Evolutionary conservation across 441 rosid species (phyloP), one percentile per base, ranked within the genome.

Genomic region (Cnidoscolus chayamansa): DNA sequence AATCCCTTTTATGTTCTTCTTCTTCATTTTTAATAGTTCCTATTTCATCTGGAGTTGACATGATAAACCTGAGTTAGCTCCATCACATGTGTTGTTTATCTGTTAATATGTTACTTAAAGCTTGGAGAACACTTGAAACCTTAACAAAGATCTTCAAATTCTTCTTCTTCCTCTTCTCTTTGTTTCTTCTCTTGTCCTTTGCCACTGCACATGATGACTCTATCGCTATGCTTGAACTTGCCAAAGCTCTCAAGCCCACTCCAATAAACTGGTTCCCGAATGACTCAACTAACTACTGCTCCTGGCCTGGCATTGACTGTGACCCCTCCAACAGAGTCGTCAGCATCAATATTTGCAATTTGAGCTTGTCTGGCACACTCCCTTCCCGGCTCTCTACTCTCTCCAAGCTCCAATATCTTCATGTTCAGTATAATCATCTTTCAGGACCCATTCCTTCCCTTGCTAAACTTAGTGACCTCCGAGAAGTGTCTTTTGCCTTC

Each of bases 381-480:
- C 76, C 96, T 0, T 47, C 85, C 0, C 88, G 83, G 71, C 81
- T 92, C 72, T 78, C 88, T 45, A 43, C 91, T 43, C 90, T 91
- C 2, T 76, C 93, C 3, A 67, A 82, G 72, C 94, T 92, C 47
- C 79, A 65, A 9, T 43, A 68, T 7, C 67, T 89, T 11, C 50
- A 79, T 58, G 43, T 90, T 15, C 90, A 87, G 61, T 55, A 45
- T 20, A 92, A 90, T 70, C 37, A 67, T 0, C 83, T 90, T 68
- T 30, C 80, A 1, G 95, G 98, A 2, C 49, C 75, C 31, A 20
- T 93, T 19, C 97, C 98, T 6, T 84, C 87, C 12, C 74, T 90
- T 5, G 81, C 92, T 49, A 77, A 78, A 12, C 84, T 86, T n/a
- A 35, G 84, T 0, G 71, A 68, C 61, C 85, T 93, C 51, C 84